Evolutionary conservation across 164 flowering plant species (phyloP), one percentile per base, ranked within the genome.

Genomic region (Buxus sempervirens): DNA sequence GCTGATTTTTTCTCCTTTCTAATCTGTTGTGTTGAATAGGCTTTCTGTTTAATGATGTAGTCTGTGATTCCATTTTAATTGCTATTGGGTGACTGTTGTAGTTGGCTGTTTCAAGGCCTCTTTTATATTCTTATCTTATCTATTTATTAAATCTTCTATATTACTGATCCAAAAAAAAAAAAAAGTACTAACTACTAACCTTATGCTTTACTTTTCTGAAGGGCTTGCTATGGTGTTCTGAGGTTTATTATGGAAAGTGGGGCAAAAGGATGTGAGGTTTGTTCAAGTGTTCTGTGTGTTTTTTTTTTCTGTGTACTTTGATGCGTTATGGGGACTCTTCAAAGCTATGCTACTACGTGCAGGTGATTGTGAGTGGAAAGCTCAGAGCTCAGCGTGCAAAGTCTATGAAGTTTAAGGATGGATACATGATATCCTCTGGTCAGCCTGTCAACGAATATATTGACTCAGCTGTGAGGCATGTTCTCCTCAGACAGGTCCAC

Each of bases 321-420:
- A 21, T 9, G 25, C 18, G 5, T 45, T 45, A 45, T 10, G 13
- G 51, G 51, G 51, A 32, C 38, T 45, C 9, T 15, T 45, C 2
- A 10, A 45, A 45, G 14, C 51, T 45, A 45, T 14, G n/a, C 12
- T 51, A 12, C 25, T 64, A 58, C 48, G 28, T 28, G 9, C 72
- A 89, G 96, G 96, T 90, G n/a, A 90, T 90, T 82, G 92, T 89
- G n/a, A 89, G 94, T 74, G 97, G 94, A 42, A 90, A 89, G 67
- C 84, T 89, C 3, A 77, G 97, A 66, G 97, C 97, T 9, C 86
- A 82, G 53, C 87, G 94, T 73, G 94, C 94, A 0, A 90, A 88
- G 64, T 88, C 96, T 7, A 88, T 90, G 96, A 90, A 90, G 81
- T 90, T 90, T 67, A 90, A 90, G 82, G 96, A 88, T 78, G 96